Conservation (phyloP, 148 eudicot genomes). For the Vaccinium corymbosum region DNA sequence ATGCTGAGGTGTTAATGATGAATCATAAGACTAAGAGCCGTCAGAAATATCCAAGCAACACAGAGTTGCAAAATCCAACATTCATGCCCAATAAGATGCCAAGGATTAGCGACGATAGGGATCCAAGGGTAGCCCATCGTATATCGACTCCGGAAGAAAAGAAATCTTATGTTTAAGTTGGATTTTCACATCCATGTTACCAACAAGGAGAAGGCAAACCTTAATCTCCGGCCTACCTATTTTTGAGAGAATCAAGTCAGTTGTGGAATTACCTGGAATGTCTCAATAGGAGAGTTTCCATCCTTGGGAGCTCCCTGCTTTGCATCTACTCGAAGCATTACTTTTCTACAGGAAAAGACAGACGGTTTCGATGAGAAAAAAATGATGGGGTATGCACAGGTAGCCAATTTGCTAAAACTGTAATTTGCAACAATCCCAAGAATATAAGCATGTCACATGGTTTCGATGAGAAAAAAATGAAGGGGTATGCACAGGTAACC, state of each 20-base stretch:
- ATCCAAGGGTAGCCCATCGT: not conserved
- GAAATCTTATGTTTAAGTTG: not conserved
- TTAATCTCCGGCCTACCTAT: not conserved
- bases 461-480: constrained; percentile 5
- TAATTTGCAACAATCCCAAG: not conserved
- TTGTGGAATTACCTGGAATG: constrained; percentile 59
- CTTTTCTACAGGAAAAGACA: constrained; percentile 58
- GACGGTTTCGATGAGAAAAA: constrained; percentile 10
- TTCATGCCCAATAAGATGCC: not conserved
- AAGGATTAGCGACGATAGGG: not conserved
- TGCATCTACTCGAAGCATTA: constrained; percentile 97
- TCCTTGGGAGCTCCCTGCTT: constrained; percentile 97
- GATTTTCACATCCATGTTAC: constrained; percentile 3
- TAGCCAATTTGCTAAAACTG: not conserved
- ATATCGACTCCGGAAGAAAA: not conserved
- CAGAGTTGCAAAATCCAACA: not conserved
- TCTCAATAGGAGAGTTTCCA: constrained; percentile 88
- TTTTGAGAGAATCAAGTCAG: constrained; percentile 1
- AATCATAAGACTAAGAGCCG: not conserved
- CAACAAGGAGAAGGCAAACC: not conserved
- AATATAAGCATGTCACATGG: not conserved
- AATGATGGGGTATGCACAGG: not conserved
- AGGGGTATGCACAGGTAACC: not conserved
- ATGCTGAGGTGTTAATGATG: not conserved
- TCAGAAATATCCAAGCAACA: not conserved